Percentiles rank a stretch among this genome's conserved stretches.
Conservation (phyloP, 2,329 filamentous ascomycete genomes). For the Claviceps sp. region DNA sequence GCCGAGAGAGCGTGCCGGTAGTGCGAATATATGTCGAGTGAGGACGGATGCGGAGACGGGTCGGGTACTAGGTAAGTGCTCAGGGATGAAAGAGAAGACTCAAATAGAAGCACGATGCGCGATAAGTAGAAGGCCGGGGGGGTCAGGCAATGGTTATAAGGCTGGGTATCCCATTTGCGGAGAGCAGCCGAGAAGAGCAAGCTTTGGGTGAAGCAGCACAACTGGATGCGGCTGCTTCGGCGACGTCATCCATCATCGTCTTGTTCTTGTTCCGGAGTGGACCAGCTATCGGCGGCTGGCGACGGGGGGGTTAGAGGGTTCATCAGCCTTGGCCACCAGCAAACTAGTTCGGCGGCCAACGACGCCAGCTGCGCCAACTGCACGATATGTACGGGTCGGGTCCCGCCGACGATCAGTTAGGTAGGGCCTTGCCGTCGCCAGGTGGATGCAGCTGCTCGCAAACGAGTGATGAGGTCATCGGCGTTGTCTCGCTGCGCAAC, state of each 20-base stretch:
- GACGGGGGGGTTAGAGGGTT: too few species aligned
- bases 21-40: not conserved
- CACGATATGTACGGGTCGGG: too few species aligned
- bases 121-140: not conserved
- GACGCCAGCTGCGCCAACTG: too few species aligned
- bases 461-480: not conserved
- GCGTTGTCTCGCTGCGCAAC: not conserved
- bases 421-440: too few species aligned
- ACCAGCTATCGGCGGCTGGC: too few species aligned
- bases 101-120: not conserved
- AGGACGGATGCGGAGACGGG: not conserved
- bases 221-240: not conserved
- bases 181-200: not conserved
- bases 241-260: conserved; percentile 9
- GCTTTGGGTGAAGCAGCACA: too few species aligned
- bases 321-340: too few species aligned
- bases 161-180: conserved; percentile 1
- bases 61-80: not conserved
- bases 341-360: too few species aligned
- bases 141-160: conserved; percentile 8
- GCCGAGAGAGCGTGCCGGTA: too few species aligned
- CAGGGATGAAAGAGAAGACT: not conserved
- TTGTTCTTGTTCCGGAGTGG: not conserved
- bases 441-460: not conserved
- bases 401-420: too few species aligned